Evolutionary conservation across 768 basidiomycete species (phyloP).

Genomic region (Pleurotus salmoneostramineus): DNA sequence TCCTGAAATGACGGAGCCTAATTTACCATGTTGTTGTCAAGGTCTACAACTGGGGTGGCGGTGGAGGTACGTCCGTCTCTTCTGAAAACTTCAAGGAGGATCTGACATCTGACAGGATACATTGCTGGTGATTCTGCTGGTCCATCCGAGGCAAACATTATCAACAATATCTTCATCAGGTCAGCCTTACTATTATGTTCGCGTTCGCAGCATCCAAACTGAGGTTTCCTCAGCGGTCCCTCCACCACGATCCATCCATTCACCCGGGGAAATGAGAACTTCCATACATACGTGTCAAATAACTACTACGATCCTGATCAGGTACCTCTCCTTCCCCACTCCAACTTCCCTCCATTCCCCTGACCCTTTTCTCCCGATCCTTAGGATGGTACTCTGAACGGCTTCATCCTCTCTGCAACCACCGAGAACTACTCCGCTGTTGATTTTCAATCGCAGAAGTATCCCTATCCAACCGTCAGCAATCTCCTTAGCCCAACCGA

Average conservation of each 20-base stretch:
- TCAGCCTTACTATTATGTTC: neutral
- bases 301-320: conserved; percentile 31
- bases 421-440: conserved; percentile 27
- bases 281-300: conserved; percentile 29
- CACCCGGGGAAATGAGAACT: conserved; percentile 31
- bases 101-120: conserved; percentile 14
- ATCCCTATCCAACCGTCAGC: conserved; percentile 25
- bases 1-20: neutral
- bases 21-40: conserved; percentile 3
- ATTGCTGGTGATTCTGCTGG: conserved; percentile 33
- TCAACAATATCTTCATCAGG: conserved; percentile 32
- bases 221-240: conserved; percentile 18
- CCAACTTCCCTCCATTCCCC: neutral
- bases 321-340: conserved; percentile 6
- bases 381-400: conserved; percentile 25
- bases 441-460: conserved; percentile 25
- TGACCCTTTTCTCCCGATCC: neutral
- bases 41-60: conserved; percentile 31
- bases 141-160: conserved; percentile 27
- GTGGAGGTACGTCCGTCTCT: conserved; percentile 14
- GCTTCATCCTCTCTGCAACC: conserved; percentile 21
- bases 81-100: neutral
- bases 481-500: conserved; percentile 25
- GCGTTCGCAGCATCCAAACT: neutral
- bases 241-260: conserved; percentile 26